Percentiles rank a stretch among this genome's conserved stretches.
Conservation (phyloP, 352 stramenopile species). For the Pythium pyrilobum region DNA sequence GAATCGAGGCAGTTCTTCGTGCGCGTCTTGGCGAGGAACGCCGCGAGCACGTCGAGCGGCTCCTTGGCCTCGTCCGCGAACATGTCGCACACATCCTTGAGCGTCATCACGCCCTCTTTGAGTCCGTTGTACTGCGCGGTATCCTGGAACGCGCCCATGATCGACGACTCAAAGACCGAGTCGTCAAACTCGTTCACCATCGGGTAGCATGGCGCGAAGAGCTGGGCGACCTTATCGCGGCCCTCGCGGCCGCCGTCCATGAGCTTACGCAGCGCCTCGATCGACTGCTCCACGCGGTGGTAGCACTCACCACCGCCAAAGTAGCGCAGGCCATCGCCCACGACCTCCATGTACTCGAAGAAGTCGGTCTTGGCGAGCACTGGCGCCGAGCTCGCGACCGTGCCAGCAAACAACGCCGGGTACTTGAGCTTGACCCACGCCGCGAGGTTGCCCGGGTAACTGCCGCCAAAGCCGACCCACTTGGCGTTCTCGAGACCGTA, state of each 20-base stretch:
- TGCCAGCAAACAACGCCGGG: constrained; percentile 88
- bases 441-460: constrained; percentile 93
- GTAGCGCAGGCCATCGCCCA: constrained; percentile 67
- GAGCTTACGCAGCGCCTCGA: constrained; percentile 43
- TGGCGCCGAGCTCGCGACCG: constrained; percentile 89
- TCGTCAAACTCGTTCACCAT: constrained; percentile 80
- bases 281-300: constrained; percentile 55
- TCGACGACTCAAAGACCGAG: constrained; percentile 67
- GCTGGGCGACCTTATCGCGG: constrained; percentile 33
- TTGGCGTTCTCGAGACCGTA: constrained; percentile 58
- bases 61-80: constrained; percentile 28
- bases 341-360: constrained; percentile 86
- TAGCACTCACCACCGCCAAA: constrained; percentile 84
- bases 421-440: constrained; percentile 93
- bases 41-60: constrained; percentile 38
- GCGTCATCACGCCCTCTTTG: constrained; percentile 37
- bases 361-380: constrained; percentile 83
- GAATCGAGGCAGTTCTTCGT: constrained; percentile 66
- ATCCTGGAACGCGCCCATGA: constrained; percentile 77
- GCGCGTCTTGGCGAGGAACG: constrained; percentile 51
- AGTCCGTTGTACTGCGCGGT: constrained; percentile 74
- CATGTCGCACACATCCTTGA: constrained; percentile 58
- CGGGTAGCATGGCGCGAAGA: constrained; percentile 64
- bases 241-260: constrained; percentile 46
- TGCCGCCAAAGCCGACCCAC: constrained; percentile 94